Percentiles rank a stretch among this genome's conserved stretches.
These are phyloP conservation scores for Musa acuminata DNA, from an alignment of 176 grass and related monocot genomes.

Conservation along the genomic window DNA sequence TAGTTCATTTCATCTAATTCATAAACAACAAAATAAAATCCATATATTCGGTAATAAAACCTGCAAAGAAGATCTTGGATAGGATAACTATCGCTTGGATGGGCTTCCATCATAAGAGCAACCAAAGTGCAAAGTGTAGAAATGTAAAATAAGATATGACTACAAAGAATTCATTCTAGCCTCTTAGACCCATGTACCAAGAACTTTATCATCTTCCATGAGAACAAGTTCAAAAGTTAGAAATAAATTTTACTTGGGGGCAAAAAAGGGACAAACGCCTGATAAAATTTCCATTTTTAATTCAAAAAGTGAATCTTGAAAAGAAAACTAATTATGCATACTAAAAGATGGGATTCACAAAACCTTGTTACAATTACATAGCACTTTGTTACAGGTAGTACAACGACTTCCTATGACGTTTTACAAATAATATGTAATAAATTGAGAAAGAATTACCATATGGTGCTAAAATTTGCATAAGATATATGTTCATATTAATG, in stretches of 20 bases:
- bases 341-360: background rate
- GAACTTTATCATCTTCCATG: too few species aligned
- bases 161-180: background rate
- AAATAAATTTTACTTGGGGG: background rate
- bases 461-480: too few species aligned
- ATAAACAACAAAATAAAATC: background rate
- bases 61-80: conserved; percentile 6
- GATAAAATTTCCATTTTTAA: background rate
- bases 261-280: background rate
- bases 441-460: too few species aligned
- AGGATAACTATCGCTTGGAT: background rate
- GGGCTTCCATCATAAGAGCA: conserved; percentile 1
- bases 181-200: background rate
- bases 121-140: background rate
- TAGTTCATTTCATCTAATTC: background rate
- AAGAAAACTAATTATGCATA: background rate
- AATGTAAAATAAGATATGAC: background rate
- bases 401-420: too few species aligned
- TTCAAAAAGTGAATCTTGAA: background rate
- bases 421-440: too few species aligned
- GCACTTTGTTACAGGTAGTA: too few species aligned
- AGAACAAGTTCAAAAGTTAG: background rate
- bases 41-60: background rate
- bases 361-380: background rate
- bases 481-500: too few species aligned